These are phyloP conservation scores for Syncephalastrum racemosum DNA, from an alignment of 371 early-diverging fungal genomes.

Conservation along the genomic window DNA sequence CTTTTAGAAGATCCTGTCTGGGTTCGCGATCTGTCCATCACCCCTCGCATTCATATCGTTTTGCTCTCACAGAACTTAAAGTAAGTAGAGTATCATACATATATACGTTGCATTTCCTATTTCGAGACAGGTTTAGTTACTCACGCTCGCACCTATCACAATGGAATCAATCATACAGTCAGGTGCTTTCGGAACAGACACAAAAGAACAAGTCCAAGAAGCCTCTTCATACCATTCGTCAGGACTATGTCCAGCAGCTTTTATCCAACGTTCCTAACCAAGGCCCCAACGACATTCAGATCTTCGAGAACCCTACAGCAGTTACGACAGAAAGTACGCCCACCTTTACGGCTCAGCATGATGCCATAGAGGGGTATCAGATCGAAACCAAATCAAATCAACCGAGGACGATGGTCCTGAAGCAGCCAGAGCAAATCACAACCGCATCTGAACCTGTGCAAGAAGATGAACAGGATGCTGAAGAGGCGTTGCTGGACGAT, in stretches of 20 bases:
- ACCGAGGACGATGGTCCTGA: slow-evolving; percentile 36
- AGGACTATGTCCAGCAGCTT: slow-evolving; percentile 39
- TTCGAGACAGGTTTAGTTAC: no score
- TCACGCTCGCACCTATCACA: no score
- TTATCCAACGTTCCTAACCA: slow-evolving; percentile 28
- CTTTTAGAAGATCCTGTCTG: slow-evolving; percentile 68
- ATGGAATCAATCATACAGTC: slow-evolving; percentile 14
- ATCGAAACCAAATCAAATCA: slow-evolving; percentile 27
- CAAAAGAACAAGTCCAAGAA: slow-evolving; percentile 2
- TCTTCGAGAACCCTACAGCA: slow-evolving; percentile 27
- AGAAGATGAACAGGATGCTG: slow-evolving; percentile 10
- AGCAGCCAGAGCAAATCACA: slow-evolving; percentile 11
- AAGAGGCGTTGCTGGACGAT: slow-evolving; percentile 29
- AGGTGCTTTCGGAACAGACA: slow-evolving; percentile 22
- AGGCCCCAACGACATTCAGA: slow-evolving; percentile 16
- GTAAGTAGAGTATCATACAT: slow-evolving; percentile 19
- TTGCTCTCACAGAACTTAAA: slow-evolving; percentile 28
- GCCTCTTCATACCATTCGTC: slow-evolving; percentile 18
- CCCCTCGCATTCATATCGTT: slow-evolving; percentile 27
- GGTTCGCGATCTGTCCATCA: slow-evolving; percentile 31
- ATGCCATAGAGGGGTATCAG: slow-evolving; percentile 47
- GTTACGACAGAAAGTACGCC: neutral
- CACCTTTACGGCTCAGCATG: slow-evolving; percentile 22
- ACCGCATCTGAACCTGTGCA: neutral
- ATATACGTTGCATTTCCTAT: neutral